Conservation (phyloP, 192 early-diverging fungal species). For the Coemansia sp. region DNA sequence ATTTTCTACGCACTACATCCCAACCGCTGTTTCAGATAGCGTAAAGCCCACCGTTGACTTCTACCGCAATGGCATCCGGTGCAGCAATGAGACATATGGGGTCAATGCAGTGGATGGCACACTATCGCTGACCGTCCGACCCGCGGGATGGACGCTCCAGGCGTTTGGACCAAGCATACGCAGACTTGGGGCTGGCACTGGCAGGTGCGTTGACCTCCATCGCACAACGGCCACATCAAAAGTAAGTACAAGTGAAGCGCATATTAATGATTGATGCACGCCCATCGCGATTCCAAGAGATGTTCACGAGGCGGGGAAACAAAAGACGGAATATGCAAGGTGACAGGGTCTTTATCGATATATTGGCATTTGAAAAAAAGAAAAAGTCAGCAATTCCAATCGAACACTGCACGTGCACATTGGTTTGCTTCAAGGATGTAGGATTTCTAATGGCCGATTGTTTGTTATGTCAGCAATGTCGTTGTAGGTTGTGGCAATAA, state of each 20-base stretch:
- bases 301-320: neutral
- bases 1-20: neutral
- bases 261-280: constrained; percentile 9
- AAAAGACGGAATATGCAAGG: neutral
- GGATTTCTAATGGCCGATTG: neutral
- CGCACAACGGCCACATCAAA: constrained; percentile 10
- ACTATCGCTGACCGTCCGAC: constrained; percentile 35
- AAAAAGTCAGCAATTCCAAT: neutral
- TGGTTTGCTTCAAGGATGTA: too few relatives aligned
- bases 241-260: constrained; percentile 8
- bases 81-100: constrained; percentile 1
- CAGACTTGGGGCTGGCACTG: constrained; percentile 51
- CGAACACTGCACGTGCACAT: neutral
- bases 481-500: constrained; percentile 43
- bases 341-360: neutral
- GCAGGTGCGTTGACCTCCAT: constrained; percentile 48
- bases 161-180: constrained; percentile 30
- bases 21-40: neutral
- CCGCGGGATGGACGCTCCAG: constrained; percentile 38
- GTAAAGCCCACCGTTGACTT: neutral
- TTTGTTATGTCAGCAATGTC: neutral
- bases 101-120: constrained; percentile 41
- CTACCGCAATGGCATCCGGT: neutral
- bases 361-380: neutral
- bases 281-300: constrained; percentile 7